A percentile compares a stretch with the other conserved stretches of the same genome.
Conservation (phyloP, 2,329 filamentous ascomycete species). For the Sporothrix curviconia region DNA sequence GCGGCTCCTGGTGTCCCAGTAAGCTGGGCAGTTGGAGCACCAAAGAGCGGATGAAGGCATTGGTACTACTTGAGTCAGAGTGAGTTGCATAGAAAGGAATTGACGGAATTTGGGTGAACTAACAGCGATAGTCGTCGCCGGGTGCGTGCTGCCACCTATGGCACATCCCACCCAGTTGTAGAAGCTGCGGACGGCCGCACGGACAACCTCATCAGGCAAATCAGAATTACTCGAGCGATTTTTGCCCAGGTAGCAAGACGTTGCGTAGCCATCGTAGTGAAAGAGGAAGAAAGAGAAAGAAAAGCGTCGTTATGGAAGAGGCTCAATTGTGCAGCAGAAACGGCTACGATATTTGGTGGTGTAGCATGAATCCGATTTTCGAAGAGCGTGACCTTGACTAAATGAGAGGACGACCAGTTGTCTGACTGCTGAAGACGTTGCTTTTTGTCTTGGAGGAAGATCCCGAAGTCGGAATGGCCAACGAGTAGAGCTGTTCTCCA, state of each 20-base stretch:
- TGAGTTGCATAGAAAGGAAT: background rate
- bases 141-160: constrained; percentile 42
- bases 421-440: background rate
- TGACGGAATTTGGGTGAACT: constrained; percentile 14
- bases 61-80: constrained; percentile 16
- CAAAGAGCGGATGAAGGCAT: constrained; percentile 23
- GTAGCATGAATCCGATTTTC: background rate
- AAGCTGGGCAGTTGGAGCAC: constrained; percentile 27
- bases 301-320: background rate
- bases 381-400: background rate
- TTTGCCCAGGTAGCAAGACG: constrained; percentile 41
- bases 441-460: background rate
- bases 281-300: background rate
- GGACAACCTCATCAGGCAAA: constrained; percentile 34
- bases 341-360: no score
- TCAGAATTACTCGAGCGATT: constrained; percentile 34
- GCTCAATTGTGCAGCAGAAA: no score
- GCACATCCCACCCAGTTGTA: constrained; percentile 51
- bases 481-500: background rate
- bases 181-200: constrained; percentile 40
- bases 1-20: constrained; percentile 26
- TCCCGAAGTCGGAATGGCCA: background rate
- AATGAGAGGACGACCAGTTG: background rate
- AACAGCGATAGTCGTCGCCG: constrained; percentile 33
- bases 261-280: constrained; percentile 37